These are phyloP conservation scores for Penicillium vulpinum DNA, from an alignment of 2,329 filamentous ascomycete species.

Conservation along the genomic window DNA sequence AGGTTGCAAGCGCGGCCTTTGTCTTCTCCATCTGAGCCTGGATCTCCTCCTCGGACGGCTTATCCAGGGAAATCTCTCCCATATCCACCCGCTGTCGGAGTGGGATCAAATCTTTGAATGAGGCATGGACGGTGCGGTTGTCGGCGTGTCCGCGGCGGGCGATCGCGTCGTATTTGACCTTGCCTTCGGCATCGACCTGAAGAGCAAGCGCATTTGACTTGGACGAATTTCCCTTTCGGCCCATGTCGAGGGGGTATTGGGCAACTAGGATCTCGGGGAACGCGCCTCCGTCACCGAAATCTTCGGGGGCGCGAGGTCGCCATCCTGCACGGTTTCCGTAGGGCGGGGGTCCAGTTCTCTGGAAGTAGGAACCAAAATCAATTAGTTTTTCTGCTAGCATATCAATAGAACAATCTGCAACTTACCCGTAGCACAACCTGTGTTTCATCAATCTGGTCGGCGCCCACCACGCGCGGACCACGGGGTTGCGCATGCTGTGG, in stretches of 20 bases:
- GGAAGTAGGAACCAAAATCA: conserved; percentile 15
- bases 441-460: conserved; percentile 76
- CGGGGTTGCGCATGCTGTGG: conserved; percentile 70
- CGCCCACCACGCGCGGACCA: conserved; percentile 78
- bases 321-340: conserved; percentile 88
- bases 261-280: conserved; percentile 93
- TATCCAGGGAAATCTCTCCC: conserved; percentile 82
- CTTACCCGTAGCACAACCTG: conserved; percentile 76
- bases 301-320: conserved; percentile 83
- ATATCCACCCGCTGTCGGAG: conserved; percentile 89
- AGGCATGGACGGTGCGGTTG: conserved; percentile 83
- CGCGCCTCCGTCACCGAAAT: conserved; percentile 93
- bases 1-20: conserved; percentile 75
- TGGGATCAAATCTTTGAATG: conserved; percentile 95
- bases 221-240: conserved; percentile 67
- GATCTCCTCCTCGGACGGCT: conserved; percentile 82
- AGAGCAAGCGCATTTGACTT: conserved; percentile 87
- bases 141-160: conserved; percentile 84
- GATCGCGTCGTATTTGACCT: conserved; percentile 95
- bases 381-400: conserved; percentile 16
- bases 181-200: conserved; percentile 86
- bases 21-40: conserved; percentile 82
- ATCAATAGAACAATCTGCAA: conserved; percentile 2
- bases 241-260: conserved; percentile 96
- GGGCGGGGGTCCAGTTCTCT: conserved; percentile 78